Evolutionary conservation across 495 filamentous ascomycete species (phyloP), one percentile per base, ranked within the genome.

Genomic region (Podospora tetraspora): DNA sequence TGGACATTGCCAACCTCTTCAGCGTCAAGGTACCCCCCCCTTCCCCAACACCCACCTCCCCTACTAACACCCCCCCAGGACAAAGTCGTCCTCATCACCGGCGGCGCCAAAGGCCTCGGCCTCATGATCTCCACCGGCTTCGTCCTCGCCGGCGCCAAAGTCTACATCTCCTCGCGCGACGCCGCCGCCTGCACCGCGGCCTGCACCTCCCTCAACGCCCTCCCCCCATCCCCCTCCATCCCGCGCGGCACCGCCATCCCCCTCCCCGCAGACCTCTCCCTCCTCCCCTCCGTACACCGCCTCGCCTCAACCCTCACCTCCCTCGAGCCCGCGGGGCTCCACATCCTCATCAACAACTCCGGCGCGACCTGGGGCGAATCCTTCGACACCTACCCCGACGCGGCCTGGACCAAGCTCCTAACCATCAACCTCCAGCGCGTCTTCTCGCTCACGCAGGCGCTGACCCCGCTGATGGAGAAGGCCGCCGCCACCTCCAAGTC

Each of bases 41-140:
- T n/a, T 22, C 21, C n/a, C 43, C 57, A 34, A 9, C 57, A n/a
- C 59, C 57, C 9, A 30, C 16, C 21, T 12, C 13, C 12, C 8
- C 12, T 12, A 13, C 23, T 37, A 30, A 22, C 25, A 22, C 25
- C 29, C 61, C 25, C 22, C 19, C 43, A 80, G 74, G 79, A 72
- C 66, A 82, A 81, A 75, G 77, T 80, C 13, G 75, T 77, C 69
- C 72, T 81, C 34, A 73, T 81, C 32, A 81, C 79, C 11, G 79
- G 79, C 71, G 79, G 81, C 58, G 81, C 78, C 60, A 91, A 87
- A 63, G 86, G 87, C 59, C 84, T 91, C 66, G 88, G 89, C 25
- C 85, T 90, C 60, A 95, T 94, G 92, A 93, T 93, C 67, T 89
- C 90, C 0, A 86, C 92, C 70, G 91, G 90, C 5, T 91, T 91